These are phyloP conservation scores for Colletotrichum sp. DNA, from an alignment of 2,329 filamentous ascomycete species.

Conservation along the genomic window DNA sequence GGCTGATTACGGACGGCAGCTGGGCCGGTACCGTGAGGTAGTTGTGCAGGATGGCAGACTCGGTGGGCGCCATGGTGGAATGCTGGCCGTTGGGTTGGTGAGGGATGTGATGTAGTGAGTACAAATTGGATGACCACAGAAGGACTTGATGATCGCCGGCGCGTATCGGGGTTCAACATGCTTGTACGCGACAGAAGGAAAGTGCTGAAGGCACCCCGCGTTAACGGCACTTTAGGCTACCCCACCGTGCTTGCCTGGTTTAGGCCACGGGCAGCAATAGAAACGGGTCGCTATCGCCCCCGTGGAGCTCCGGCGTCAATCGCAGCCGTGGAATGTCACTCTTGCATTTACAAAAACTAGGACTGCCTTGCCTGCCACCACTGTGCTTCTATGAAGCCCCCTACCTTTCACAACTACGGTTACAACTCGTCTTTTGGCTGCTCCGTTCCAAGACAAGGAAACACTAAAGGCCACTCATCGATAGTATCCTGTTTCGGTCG, in stretches of 20 bases:
- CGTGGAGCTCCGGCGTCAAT: background rate
- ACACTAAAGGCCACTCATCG: background rate
- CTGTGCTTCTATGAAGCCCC: background rate
- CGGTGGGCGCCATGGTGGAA: conserved; percentile 70
- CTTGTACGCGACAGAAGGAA: background rate
- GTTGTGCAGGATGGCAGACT: conserved; percentile 75
- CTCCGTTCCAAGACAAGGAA: background rate
- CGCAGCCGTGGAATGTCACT: background rate
- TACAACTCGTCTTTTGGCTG: background rate
- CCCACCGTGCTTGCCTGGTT: background rate
- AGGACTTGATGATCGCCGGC: background rate
- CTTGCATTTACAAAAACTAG: background rate
- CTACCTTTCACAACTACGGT: background rate
- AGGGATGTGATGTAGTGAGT: background rate
- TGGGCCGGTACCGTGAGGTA: conserved; percentile 81
- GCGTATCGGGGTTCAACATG: background rate
- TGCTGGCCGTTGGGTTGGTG: background rate
- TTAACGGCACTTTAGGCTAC: background rate
- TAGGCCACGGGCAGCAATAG: background rate
- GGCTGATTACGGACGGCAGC: conserved; percentile 74
- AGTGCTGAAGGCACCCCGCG: background rate
- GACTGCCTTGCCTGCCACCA: background rate
- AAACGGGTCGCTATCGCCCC: background rate
- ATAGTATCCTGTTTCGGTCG: background rate
- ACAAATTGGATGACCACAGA: background rate